Evolutionary conservation across 1,139 yeast genomes (phyloP).

Genomic region (Saccharomycopsis crataegensis): DNA sequence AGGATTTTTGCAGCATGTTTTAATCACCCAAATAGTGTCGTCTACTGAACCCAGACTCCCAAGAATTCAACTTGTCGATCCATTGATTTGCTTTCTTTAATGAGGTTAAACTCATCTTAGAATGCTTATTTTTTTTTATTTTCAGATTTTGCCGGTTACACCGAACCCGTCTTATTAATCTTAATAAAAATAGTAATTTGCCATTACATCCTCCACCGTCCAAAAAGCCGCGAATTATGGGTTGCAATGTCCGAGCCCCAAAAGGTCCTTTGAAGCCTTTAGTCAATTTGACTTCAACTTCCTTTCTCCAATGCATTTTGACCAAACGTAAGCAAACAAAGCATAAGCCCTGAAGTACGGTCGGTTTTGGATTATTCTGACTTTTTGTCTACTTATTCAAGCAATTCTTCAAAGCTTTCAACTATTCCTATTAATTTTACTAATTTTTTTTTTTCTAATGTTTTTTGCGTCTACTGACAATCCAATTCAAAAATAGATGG

Average conservation of each 20-base stretch:
- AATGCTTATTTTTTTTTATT: too few species aligned
- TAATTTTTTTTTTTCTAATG: too few species aligned
- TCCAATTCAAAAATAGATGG: too few species aligned
- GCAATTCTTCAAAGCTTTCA: slow-evolving; percentile 1
- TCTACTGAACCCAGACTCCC: too few species aligned
- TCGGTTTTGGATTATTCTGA: neutral
- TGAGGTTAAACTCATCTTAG: too few species aligned
- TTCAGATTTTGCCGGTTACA: too few species aligned
- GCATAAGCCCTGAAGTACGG: neutral
- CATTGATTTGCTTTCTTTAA: too few species aligned
- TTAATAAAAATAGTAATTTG: neutral
- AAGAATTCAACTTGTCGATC: too few species aligned
- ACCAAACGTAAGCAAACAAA: slow-evolving; percentile 6
- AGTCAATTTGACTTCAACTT: slow-evolving; percentile 20
- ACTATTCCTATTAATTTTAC: neutral
- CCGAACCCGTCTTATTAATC: slow-evolving; percentile 21
- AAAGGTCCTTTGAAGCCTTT: slow-evolving; percentile 20
- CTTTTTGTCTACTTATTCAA: slow-evolving; percentile 10
- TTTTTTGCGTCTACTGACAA: too few species aligned
- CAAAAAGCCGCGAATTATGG: neutral
- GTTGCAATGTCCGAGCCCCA: slow-evolving; percentile 14
- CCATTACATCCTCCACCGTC: neutral
- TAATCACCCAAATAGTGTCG: too few species aligned
- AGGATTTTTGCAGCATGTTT: too few species aligned
- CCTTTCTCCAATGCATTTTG: slow-evolving; percentile 17